Evolutionary conservation across 2,329 filamentous ascomycete species (phyloP).

Genomic region (Aspergillus aculeatus): DNA sequence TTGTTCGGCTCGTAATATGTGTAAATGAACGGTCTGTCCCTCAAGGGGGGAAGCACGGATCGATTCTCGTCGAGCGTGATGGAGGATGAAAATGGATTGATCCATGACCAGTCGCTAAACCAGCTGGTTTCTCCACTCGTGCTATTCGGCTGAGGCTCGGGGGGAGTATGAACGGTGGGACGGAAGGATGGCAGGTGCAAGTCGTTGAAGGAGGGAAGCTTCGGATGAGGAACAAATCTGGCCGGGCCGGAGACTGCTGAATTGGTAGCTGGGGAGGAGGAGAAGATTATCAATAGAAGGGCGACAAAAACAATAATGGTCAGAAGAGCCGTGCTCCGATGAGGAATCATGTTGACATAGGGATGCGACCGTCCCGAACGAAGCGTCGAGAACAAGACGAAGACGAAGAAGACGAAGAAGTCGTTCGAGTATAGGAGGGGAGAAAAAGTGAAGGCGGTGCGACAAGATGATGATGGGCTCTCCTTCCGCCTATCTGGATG

Average conservation of each 20-base stretch:
- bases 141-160: conserved; percentile 69
- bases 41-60: conserved; percentile 76
- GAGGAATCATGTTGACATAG: conserved; percentile 38
- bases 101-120: conserved; percentile 88
- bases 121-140: conserved; percentile 76
- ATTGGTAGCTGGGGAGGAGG: conserved; percentile 36
- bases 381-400: background rate
- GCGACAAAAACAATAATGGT: conserved; percentile 45
- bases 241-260: conserved; percentile 26
- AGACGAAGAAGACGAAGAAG: background rate
- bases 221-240: conserved; percentile 37
- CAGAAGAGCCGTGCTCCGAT: conserved; percentile 43
- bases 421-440: background rate
- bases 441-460: background rate
- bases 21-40: conserved; percentile 71
- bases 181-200: conserved; percentile 64
- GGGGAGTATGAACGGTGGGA: conserved; percentile 67
- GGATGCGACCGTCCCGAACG: background rate
- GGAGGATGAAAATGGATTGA: conserved; percentile 81
- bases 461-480: too few relatives aligned
- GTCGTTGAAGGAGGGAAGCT: conserved; percentile 53
- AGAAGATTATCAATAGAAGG: conserved; percentile 45
- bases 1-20: conserved; percentile 79
- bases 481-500: background rate
- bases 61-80: conserved; percentile 78